Percentiles rank a stretch among this genome's conserved stretches.
Evolutionary conservation across 108 stramenopile species (phyloP).

Genomic region (Nannochloropsis gaditana): DNA sequence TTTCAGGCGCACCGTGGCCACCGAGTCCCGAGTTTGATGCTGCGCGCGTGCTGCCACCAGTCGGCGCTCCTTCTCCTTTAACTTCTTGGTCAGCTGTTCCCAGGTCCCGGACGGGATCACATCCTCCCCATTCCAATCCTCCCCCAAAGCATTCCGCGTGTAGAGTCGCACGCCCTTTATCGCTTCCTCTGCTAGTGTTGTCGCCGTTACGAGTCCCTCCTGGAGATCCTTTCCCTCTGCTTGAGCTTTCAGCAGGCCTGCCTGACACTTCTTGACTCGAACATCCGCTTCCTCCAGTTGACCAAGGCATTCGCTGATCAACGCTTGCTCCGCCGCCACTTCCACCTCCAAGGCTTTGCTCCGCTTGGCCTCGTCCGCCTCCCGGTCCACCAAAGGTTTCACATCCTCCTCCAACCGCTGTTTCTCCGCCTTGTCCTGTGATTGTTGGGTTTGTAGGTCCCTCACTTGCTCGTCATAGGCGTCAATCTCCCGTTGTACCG

Average conservation of each 20-base stretch:
- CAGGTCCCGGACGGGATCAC: neutral
- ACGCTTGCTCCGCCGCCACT: neutral
- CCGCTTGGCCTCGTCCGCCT: neutral
- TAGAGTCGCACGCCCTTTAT: neutral
- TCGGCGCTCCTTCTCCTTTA: neutral
- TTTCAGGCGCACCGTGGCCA: neutral
- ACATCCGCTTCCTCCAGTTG: neutral
- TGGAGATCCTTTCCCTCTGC: neutral
- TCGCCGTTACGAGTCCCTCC: neutral
- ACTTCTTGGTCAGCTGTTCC: neutral
- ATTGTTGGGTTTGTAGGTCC: neutral
- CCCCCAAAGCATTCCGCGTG: neutral
- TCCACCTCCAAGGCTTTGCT: neutral
- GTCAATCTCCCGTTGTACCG: neutral
- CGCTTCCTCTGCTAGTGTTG: neutral
- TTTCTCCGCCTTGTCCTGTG: neutral
- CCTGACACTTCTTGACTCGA: neutral
- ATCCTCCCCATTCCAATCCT: neutral
- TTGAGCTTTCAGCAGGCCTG: neutral
- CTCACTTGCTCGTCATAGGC: neutral
- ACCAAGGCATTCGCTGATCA: neutral
- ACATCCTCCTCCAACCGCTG: neutral
- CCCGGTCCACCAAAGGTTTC: neutral
- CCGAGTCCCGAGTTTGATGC: neutral
- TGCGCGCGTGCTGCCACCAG: neutral